Percentiles rank a stretch among this genome's conserved stretches.
These are phyloP conservation scores for Spergularia marina DNA, from an alignment of 148 eudicot species.

Conservation along the genomic window DNA sequence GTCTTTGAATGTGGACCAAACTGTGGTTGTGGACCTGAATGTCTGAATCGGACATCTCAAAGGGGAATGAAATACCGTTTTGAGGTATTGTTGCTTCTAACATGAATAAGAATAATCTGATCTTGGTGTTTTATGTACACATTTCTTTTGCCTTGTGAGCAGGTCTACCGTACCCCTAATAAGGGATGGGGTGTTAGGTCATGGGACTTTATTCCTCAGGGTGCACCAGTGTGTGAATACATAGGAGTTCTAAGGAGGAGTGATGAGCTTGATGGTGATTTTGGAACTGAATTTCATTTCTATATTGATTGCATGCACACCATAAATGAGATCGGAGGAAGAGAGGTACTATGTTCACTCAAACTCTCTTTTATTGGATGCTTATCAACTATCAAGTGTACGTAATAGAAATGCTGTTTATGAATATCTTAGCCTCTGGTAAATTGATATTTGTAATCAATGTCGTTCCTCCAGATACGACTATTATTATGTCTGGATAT, in stretches of 20 bases:
- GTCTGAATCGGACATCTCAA: conserved; percentile 45
- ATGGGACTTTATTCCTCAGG: conserved; percentile 75
- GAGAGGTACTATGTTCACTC: conserved; percentile 52
- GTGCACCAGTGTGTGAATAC: conserved; percentile 73
- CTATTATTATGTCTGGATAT: too few relatives aligned
- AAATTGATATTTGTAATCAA: too few relatives aligned
- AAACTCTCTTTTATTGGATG: neutral
- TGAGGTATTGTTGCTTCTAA: conserved; percentile 32
- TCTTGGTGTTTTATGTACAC: conserved; percentile 5
- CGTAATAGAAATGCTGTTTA: neutral
- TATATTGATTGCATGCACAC: conserved; percentile 79
- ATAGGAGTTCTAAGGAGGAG: conserved; percentile 59
- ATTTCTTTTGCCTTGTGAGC: neutral
- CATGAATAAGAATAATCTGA: neutral
- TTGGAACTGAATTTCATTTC: conserved; percentile 53
- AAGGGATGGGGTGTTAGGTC: conserved; percentile 96
- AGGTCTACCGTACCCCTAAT: conserved; percentile 50
- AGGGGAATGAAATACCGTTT: conserved; percentile 37
- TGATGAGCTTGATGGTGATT: conserved; percentile 47
- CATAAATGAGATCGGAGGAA: conserved; percentile 68
- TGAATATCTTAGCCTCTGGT: neutral
- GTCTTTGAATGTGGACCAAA: conserved; percentile 57
- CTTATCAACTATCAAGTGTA: neutral
- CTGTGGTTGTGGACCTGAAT: conserved; percentile 40
- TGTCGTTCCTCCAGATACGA: too few relatives aligned